Percentiles rank a stretch among this genome's conserved stretches.
phyloP scores from a whole-genome alignment of 768 basidiomycete species.

The Pleurotus salmoneostramineus region DNA sequence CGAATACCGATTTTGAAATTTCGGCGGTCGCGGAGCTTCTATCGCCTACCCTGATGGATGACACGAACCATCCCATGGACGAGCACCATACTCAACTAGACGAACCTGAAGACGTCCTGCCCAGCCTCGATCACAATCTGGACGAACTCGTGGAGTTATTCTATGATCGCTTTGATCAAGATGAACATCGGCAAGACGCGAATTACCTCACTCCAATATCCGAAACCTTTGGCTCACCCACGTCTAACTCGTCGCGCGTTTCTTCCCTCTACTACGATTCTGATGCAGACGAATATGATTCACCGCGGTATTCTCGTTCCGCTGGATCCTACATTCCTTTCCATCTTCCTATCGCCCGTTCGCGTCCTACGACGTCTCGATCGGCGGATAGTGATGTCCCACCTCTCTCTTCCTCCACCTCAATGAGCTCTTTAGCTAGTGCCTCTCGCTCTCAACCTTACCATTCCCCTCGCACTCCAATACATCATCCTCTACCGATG shows the following conservation, averaged over 20 bases:
- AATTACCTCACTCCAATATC: background rate
- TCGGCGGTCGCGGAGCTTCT: constrained; percentile 48
- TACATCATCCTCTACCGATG: constrained; percentile 24
- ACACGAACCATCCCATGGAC: background rate
- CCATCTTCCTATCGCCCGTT: constrained; percentile 28
- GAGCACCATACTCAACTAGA: background rate
- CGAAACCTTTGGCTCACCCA: background rate
- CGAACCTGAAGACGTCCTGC: constrained; percentile 6
- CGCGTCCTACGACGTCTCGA: constrained; percentile 22
- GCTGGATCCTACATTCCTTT: constrained; percentile 14
- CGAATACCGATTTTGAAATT: constrained; percentile 46
- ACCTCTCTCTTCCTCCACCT: constrained; percentile 41
- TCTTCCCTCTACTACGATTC: constrained; percentile 25
- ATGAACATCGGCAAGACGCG: background rate
- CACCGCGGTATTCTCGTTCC: constrained; percentile 15
- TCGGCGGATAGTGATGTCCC: constrained; percentile 41
- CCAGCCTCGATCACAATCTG: background rate
- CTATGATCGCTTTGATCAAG: constrained; percentile 1
- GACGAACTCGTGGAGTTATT: background rate
- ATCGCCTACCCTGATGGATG: constrained; percentile 25
- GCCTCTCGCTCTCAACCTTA: constrained; percentile 19
- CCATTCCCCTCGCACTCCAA: constrained; percentile 8
- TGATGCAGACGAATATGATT: constrained; percentile 30
- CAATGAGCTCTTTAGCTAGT: constrained; percentile 29
- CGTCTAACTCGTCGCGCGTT: background rate